Base-by-base conservation (phyloP, 257 asterid genomes). In the Paraleonurus japonicus region DNA sequence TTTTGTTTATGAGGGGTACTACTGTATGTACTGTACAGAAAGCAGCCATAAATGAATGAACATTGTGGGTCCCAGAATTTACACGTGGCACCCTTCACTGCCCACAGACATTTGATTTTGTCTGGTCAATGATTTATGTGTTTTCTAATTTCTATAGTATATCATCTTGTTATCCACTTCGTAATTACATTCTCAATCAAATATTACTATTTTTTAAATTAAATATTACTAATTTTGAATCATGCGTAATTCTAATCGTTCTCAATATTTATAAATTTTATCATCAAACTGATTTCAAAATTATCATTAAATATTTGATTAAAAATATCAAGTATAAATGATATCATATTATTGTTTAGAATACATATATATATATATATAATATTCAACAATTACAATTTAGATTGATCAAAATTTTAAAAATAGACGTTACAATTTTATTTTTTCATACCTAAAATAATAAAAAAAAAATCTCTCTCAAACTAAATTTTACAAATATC, bases 31-130 rank as follows among this genome's bases (percentile, higher is more conserved):
- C 76, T 67, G 71, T 53, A 50, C 65, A 17, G 64, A 67, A 63
- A 69, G 63, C 67, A 61, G 37, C 16, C 33, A 59, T 22, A 54
- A 65, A 77, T 41, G 47, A 47, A 43, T 48, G 73, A 55, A 19
- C 70, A 61, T 8, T 59, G 32, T 71, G 47, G 60, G 76, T 3
- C 64, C 67, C 55, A 17, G 11, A 22, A 22, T 51, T 6, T 19
- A 58, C 75, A 70, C 82, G 81, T 81, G 85, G 79, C 83, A 5
- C 17, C 58, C 61, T n/a, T 33, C 11, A 65, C 71, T 55, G 22
- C 57, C 47, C 67, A 71, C 78, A 67, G 64, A 45, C 75, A 69
- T 69, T 74, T 69, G 37, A 50, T 72, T 65, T 16, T 64, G 76
- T 67, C 33, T 59, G 70, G 50, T 79, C 78, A 60, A 65, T 71